phyloP scores from a whole-genome alignment of 305 asterid species.

The Fraxinus sp. region DNA sequence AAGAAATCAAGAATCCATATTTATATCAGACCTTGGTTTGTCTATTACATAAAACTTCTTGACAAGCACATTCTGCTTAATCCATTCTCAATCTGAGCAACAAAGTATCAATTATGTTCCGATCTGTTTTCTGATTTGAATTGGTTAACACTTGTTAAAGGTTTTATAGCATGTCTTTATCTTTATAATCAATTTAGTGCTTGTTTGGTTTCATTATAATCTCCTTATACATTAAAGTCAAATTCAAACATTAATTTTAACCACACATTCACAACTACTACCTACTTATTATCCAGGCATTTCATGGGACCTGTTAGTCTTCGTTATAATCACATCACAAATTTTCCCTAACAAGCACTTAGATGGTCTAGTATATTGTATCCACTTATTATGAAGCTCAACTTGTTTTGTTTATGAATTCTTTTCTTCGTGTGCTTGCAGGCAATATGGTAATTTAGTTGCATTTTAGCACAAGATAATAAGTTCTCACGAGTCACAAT shows the following conservation, averaged over 20 bases:
- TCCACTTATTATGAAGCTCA: constrained; percentile 1
- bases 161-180: neutral
- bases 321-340: neutral
- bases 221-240: neutral
- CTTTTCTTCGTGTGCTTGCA: neutral
- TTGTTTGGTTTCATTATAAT: neutral
- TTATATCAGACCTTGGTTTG: neutral
- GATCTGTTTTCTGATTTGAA: neutral
- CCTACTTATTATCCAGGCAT: neutral
- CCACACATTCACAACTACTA: neutral
- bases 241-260: neutral
- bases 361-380: neutral
- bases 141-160: neutral
- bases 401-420: neutral
- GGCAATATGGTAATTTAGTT: neutral
- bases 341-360: neutral
- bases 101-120: constrained; percentile 3
- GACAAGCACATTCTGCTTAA: neutral
- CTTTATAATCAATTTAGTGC: neutral
- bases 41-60: neutral
- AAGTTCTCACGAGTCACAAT: neutral
- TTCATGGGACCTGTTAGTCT: neutral
- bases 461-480: neutral
- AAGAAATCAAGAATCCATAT: neutral
- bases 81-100: neutral